Evolutionary conservation across 345 rosid genomes (phyloP), one percentile per base, ranked within the genome.

Genomic region (Boechera retrofracta): DNA sequence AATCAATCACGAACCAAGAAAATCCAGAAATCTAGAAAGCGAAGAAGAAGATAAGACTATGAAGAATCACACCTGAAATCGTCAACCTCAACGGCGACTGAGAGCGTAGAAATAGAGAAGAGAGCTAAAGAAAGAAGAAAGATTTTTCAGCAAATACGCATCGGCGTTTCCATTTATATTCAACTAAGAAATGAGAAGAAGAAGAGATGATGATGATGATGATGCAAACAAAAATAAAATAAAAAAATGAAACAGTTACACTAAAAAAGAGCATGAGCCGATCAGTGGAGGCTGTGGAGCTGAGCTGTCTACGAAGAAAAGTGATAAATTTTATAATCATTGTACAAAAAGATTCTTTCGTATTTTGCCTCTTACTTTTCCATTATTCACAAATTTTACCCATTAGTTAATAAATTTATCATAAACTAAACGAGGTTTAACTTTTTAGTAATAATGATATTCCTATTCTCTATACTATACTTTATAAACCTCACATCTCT

Each of bases 51-150:
- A 61, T 12, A 44, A 26, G 57, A 10, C 2, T 38, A 38, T 2
- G 42, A 38, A 38, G 35, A 66, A 59, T 67, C 66, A 48, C 4
- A 77, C 81, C 81, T 77, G 69, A 72, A 64, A 13, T 49, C 16
- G 61, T 47, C 28, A 45, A 69, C 2, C n/a, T 32, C 11, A 32
- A 32, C 38, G 76, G 26, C 48, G 59, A 70, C n/a, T 62, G 35
- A 49, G 58, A 54, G 24, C 26, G 21, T 51, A 18, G 7, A 18
- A 18, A 36, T 15, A 55, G 16, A 26, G 39, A 44, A 44, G 48
- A 67, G 21, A 21, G 11, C 9, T 33, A 24, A 11, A 35, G 63
- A 3, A 35, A 74, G 52, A 69, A 24, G 49, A 29, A 67, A 60
- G 55, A 10, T 36, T 16, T 36, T 21, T 57, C 47, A 65, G 67